A percentile compares a stretch with the other conserved stretches of the same genome.
phyloP scores from a whole-genome alignment of 257 asterid species.

The Capsicum chinense region DNA sequence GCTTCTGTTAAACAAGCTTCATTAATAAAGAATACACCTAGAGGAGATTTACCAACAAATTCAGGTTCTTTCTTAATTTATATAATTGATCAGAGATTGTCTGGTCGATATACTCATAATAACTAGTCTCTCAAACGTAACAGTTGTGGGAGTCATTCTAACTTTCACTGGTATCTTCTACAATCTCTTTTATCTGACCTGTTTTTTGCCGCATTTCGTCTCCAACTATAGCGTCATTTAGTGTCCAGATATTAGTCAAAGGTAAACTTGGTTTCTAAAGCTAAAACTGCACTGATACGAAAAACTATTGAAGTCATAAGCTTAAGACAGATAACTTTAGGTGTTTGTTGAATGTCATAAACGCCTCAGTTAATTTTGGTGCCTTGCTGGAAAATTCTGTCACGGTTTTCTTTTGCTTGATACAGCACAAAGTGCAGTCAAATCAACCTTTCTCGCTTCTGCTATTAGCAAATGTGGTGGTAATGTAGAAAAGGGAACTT shows the following conservation, averaged over 20 bases:
- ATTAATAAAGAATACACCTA: not conserved
- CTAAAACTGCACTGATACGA: not conserved
- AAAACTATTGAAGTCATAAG: constrained; percentile 14
- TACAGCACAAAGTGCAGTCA: constrained; percentile 96
- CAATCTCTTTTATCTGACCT: not conserved
- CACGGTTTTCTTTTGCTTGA: constrained; percentile 23
- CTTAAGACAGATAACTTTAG: not conserved
- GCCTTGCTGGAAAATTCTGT: constrained; percentile 8
- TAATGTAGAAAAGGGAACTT: constrained; percentile 77
- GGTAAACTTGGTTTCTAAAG: not conserved
- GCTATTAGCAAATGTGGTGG: constrained; percentile 97
- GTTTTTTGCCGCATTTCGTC: not conserved
- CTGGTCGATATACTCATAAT: not conserved
- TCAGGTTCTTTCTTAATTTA: not conserved
- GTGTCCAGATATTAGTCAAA: not conserved
- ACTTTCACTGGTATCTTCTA: not conserved
- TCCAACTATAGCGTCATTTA: not conserved
- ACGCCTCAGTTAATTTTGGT: not conserved
- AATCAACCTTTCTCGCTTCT: constrained; percentile 78
- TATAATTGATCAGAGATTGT: not conserved
- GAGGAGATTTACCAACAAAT: not conserved
- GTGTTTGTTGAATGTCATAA: not conserved
- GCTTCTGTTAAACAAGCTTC: not conserved
- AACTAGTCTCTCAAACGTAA: not conserved
- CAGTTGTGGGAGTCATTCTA: not conserved